Evolutionary conservation across 768 basidiomycete genomes (phyloP).

Genomic region (Cyathus striatus): DNA sequence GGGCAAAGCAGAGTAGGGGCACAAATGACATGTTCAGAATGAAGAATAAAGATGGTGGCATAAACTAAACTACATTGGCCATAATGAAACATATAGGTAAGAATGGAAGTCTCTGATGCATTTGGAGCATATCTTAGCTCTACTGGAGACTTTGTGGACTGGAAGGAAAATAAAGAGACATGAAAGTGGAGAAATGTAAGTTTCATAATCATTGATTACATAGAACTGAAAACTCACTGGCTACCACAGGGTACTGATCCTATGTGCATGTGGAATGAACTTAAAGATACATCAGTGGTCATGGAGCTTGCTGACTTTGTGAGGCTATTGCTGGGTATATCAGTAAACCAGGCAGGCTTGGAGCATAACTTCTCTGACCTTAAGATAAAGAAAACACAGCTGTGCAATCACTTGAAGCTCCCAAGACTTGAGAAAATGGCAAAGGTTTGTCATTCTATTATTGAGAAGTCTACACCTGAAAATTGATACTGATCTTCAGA

Average conservation of each 20-base stretch:
- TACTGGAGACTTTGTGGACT: constrained; percentile 12
- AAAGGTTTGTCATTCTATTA: constrained; percentile 2
- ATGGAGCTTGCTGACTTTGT: constrained; percentile 14
- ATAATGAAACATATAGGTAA: no score
- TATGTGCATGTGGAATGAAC: constrained; percentile 10
- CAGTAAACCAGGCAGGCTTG: constrained; percentile 13
- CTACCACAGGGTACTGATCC: constrained; percentile 12
- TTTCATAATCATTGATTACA: constrained; percentile 3
- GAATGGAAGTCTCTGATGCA: constrained; percentile 11
- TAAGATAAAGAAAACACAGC: constrained; percentile 14
- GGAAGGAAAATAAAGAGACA: constrained; percentile 9
- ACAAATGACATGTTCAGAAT: no score
- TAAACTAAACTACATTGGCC: no score
- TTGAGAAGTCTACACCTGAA: no score
- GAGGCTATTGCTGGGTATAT: constrained; percentile 10
- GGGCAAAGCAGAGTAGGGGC: no score
- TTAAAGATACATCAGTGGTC: not conserved
- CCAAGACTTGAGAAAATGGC: constrained; percentile 16
- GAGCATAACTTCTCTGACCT: constrained; percentile 16
- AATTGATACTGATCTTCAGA: not conserved
- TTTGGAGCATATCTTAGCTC: constrained; percentile 12
- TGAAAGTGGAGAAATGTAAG: constrained; percentile 12
- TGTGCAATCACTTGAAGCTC: constrained; percentile 11
- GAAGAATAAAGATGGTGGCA: no score
- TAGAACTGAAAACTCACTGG: constrained; percentile 2